Conservation (phyloP, 2,329 filamentous ascomycete genomes). For the Triangularia setosa region DNA sequence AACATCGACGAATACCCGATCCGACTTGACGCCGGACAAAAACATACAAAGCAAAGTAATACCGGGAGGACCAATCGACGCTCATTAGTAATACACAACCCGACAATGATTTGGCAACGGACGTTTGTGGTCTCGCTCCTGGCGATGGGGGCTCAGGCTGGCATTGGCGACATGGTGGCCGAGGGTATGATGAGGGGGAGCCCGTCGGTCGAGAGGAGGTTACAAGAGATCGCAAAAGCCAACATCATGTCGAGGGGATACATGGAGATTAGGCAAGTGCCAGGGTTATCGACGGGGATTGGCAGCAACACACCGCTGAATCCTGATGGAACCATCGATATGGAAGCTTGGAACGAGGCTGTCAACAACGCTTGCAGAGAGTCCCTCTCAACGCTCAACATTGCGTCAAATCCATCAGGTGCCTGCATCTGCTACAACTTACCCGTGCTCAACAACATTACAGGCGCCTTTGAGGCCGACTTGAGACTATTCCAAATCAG, state of each 20-base stretch:
- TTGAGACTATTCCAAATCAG: slow-evolving; percentile 69
- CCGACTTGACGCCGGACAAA: slow-evolving; percentile 21
- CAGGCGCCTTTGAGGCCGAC: slow-evolving; percentile 72
- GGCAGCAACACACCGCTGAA: slow-evolving; percentile 35
- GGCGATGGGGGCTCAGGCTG: slow-evolving; percentile 34
- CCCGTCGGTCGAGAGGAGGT: slow-evolving; percentile 28
- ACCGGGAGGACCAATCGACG: background rate
- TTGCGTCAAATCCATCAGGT: slow-evolving; percentile 68
- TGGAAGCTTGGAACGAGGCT: slow-evolving; percentile 52
- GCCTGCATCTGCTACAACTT: slow-evolving; percentile 82
- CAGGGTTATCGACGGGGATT: slow-evolving; percentile 13
- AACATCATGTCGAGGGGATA: slow-evolving; percentile 18
- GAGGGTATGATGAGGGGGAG: slow-evolving; percentile 26
- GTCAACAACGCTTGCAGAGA: slow-evolving; percentile 57
- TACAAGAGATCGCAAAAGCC: slow-evolving; percentile 29
- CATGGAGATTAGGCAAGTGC: slow-evolving; percentile 21
- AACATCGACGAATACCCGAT: slow-evolving; percentile 17
- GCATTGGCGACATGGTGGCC: slow-evolving; percentile 28
- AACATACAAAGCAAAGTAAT: slow-evolving; percentile 7
- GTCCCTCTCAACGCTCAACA: slow-evolving; percentile 51
- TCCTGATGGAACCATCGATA: slow-evolving; percentile 46
- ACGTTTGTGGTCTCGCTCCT: slow-evolving; percentile 35
- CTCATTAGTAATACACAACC: slow-evolving; percentile 13
- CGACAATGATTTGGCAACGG: slow-evolving; percentile 37
- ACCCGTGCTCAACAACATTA: slow-evolving; percentile 61